Base-by-base conservation (phyloP, 768 basidiomycete species). In the Tulasnella sp. region DNA sequence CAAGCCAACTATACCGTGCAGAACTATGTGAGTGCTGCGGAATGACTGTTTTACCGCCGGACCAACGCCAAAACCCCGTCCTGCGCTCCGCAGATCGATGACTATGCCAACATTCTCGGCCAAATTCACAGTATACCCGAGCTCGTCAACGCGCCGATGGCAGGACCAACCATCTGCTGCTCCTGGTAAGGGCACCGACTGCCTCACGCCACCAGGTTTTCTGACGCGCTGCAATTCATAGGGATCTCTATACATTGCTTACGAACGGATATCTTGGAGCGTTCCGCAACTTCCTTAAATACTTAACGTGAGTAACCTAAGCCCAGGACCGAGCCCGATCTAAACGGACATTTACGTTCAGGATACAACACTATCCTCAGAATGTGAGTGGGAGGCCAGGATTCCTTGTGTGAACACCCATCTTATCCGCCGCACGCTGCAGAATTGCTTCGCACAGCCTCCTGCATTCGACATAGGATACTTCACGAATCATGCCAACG, bases 331-430 rank as follows among this genome's bases (percentile, higher is more conserved):
- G 13, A 39, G 16, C 79, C 15, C 13, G 26, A 18, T 2, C 37
- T 70, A 42, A 32, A 35, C 15, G 20, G 9, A 2, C 5, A 2
- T 2, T 0, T 3, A 3, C 70, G 26, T 29, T 72, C 23, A 80
- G 79, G 29, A 35, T 79, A 26, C 80, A 80, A 51, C 79, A 80
- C 39, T 80, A 80, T 51, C 80, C 80, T 26, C 80, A 79, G 29
- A 67, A 79, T 39, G 77, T 77, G 26, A 70, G 77, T 57, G 39
- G 10, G 11, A 0, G 73, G 23, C 44, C 39, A n/a, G 10, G 29
- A 26, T n/a, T n/a, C 35, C 39, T 39, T 71, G 35, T 44, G 1
- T 39, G 15, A 23, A 57, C 35, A 11, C n/a, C 55, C 29, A 32
- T 55, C 46, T 37, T 26, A 67, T 29, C 61, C 26, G 71, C n/a